Evolutionary conservation across 345 rosid species (phyloP).

Genomic region (Rhodamnia argentea): DNA sequence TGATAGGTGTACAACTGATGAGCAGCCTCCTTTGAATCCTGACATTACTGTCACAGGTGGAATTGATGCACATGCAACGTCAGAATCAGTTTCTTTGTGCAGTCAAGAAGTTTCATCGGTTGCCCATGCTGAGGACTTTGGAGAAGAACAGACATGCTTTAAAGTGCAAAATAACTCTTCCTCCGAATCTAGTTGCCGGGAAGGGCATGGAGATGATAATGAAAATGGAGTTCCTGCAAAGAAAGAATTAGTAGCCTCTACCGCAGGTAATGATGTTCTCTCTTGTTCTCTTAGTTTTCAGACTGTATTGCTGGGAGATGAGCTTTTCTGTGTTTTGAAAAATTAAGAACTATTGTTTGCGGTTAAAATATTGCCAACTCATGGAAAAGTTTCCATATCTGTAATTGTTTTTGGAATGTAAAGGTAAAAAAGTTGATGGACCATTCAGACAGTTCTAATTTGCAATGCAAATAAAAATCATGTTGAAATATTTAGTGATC

Average conservation of each 20-base stretch:
- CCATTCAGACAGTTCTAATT: not conserved
- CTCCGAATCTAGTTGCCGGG: not conserved
- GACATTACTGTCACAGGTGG: constrained; percentile 10
- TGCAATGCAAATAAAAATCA: not conserved
- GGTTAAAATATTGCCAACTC: not conserved
- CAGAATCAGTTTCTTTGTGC: not conserved
- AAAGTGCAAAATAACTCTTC: not conserved
- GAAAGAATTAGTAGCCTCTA: not conserved
- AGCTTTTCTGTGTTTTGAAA: not conserved
- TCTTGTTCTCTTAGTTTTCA: not conserved
- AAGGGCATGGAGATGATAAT: not conserved
- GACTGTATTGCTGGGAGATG: not conserved
- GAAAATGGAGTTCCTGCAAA: not conserved
- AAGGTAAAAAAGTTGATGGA: not conserved
- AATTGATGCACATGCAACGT: not conserved
- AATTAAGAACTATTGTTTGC: not conserved
- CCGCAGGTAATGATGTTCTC: not conserved
- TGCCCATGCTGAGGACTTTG: not conserved
- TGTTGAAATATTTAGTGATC: not conserved
- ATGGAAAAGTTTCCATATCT: not conserved
- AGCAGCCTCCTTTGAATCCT: constrained; percentile 6
- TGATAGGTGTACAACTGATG: constrained; percentile 6
- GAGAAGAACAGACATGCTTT: not conserved
- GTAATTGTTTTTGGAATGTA: not conserved
- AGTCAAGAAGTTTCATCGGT: not conserved